These are phyloP conservation scores for Neurospora tetrasperma DNA, from an alignment of 495 filamentous ascomycete species.

Conservation along the genomic window DNA sequence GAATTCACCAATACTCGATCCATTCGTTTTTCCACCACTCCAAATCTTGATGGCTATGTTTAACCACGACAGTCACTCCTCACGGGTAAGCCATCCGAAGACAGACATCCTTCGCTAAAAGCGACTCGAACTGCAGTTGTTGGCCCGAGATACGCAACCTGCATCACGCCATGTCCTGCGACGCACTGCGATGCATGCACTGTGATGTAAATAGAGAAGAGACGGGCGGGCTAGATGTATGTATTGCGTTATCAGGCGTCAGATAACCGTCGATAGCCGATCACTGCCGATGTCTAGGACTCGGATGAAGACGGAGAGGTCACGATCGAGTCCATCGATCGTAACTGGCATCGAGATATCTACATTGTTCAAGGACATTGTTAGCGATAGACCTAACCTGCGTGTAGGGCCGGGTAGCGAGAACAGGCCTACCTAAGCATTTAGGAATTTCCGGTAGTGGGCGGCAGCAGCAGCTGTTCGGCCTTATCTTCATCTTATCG, in stretches of 20 bases:
- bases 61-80: not conserved
- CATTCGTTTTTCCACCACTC: not conserved
- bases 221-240: not conserved
- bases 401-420: too few relatives aligned
- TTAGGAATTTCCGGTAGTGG: too few relatives aligned
- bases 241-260: not conserved
- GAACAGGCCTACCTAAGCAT: too few relatives aligned
- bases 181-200: not conserved
- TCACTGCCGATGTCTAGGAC: too few relatives aligned
- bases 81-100: not conserved
- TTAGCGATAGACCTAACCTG: not conserved
- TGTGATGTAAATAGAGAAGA: not conserved
- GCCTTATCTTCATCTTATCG: not conserved
- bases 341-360: not conserved
- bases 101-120: not conserved
- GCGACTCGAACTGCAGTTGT: not conserved
- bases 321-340: not conserved
- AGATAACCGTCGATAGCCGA: not conserved
- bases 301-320: not conserved
- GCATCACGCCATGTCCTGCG: not conserved
- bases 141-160: not conserved
- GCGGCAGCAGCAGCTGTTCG: too few relatives aligned
- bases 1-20: too few relatives aligned
- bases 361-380: too few relatives aligned
- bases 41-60: not conserved